Base-by-base conservation (phyloP, 1,284 basidiomycete genomes). In the Pyrrhoderma noxium region DNA sequence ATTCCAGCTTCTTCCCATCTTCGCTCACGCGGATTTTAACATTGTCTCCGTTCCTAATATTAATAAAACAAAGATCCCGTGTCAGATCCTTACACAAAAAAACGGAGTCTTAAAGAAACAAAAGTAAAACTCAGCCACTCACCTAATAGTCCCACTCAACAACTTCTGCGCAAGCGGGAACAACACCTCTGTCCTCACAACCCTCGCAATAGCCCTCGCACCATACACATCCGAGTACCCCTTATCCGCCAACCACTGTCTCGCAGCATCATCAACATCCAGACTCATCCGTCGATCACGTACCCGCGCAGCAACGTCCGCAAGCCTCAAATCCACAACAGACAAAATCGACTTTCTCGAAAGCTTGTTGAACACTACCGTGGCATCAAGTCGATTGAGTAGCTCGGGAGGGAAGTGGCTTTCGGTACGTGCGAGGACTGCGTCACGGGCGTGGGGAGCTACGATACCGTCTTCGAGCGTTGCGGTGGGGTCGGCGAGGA, bases 381-480 rank as follows among this genome's bases (percentile, higher is more conserved):
- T 85, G 9, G 89, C 84, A 65, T 95, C 92, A 49, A 95, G 76
- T 9, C 92, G 83, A 65, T 95, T 94, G 52, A 93, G 75, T 1
- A 97, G 75, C 66, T 97, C 93, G 0, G 93, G 93, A 14, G 91
- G 84, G 75, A 94, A 95, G 66, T 84, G 82, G 54, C 81, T 79
- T 3, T 79, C 71, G 0, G 90, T 89, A 27, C 85, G 76, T 52
- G 79, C 76, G 19, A 94, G 70, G n/a, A 97, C 90, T 55, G 81
- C 74, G 3, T 75, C 64, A 48, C 76, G 78, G 11, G 90, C 84
- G 45, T 73, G 69, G 1, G 72, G 63, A 0, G 81, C 87, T 16
- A 95, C 77, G 1, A 77, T 64, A 1, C 92, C 93, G 40, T 85
- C 73, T 4, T 64, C 65, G 47, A 81, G 76, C 27, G 78, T 85